Evolutionary conservation across 2,329 filamentous ascomycete genomes (phyloP).

Genomic region (Cytospora paraplurivora): DNA sequence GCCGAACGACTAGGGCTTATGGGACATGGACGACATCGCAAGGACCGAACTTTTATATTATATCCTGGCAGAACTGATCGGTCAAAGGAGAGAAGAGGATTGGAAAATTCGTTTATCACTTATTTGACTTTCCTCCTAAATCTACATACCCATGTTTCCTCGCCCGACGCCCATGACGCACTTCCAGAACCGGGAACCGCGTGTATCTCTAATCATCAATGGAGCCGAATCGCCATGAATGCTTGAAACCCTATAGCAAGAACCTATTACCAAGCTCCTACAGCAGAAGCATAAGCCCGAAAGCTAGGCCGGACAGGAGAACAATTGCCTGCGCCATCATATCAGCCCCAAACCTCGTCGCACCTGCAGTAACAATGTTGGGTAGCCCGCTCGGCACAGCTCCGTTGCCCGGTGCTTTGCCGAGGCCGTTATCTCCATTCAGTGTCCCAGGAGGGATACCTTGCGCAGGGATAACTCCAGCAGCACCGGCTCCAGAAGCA

Average conservation of each 20-base stretch:
- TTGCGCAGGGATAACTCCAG: too few species aligned
- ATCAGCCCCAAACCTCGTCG: conserved; percentile 10
- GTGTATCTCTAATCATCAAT: not conserved
- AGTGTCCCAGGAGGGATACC: too few species aligned
- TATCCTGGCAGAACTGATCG: too few species aligned
- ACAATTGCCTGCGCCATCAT: conserved; percentile 11
- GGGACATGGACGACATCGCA: not conserved
- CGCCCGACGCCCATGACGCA: not conserved
- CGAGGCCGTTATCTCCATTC: not conserved
- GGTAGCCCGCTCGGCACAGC: not conserved
- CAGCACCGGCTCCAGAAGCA: too few species aligned
- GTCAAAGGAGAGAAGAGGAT: too few species aligned
- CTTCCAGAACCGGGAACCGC: not conserved
- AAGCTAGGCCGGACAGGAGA: conserved; percentile 10
- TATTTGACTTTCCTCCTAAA: not conserved
- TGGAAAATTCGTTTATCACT: not conserved
- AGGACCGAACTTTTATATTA: not conserved
- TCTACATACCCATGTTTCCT: not conserved
- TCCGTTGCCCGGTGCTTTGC: not conserved
- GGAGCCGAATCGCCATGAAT: not conserved
- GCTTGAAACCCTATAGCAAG: not conserved
- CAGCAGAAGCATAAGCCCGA: conserved; percentile 15
- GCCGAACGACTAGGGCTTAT: conserved; percentile 13
- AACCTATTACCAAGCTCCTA: not conserved
- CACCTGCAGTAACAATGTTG: conserved; percentile 12